Evolutionary conservation across 352 stramenopile genomes (phyloP).

Genomic region (Pythium monospermum): DNA sequence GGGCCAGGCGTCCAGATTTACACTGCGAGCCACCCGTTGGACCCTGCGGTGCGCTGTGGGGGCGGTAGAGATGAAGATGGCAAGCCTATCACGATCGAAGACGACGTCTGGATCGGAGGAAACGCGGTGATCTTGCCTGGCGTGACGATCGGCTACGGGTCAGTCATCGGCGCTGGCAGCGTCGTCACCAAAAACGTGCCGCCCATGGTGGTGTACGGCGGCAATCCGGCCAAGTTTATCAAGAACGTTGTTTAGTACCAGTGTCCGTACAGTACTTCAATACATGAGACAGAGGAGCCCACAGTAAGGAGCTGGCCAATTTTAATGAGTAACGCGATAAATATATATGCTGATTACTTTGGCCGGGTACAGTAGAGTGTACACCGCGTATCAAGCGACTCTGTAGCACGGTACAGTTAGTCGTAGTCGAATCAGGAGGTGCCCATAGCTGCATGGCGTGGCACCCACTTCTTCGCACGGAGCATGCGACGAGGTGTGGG

Average conservation of each 20-base stretch:
- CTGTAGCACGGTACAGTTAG: too few species aligned
- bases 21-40: slow-evolving; percentile 73
- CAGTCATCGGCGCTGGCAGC: slow-evolving; percentile 66
- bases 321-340: too few species aligned
- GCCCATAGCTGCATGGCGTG: too few species aligned
- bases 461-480: too few species aligned
- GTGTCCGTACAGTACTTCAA: too few species aligned
- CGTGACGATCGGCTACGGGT: slow-evolving; percentile 53
- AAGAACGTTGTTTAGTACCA: slow-evolving; percentile 58
- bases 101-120: slow-evolving; percentile 84
- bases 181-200: slow-evolving; percentile 81
- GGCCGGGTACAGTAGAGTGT: too few species aligned
- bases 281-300: too few species aligned
- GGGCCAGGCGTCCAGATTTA: slow-evolving; percentile 76
- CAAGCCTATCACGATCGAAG: slow-evolving; percentile 67
- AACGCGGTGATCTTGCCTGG: slow-evolving; percentile 59
- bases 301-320: too few species aligned
- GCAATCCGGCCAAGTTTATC: slow-evolving; percentile 76
- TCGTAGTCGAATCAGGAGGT: too few species aligned
- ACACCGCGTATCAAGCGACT: too few species aligned
- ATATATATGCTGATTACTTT: too few species aligned
- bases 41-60: slow-evolving; percentile 31
- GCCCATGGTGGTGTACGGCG: slow-evolving; percentile 49
- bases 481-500: too few species aligned
- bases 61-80: slow-evolving; percentile 54